Evolutionary conservation across 1,284 basidiomycete species (phyloP).

Genomic region (Phenoliferia sp.): DNA sequence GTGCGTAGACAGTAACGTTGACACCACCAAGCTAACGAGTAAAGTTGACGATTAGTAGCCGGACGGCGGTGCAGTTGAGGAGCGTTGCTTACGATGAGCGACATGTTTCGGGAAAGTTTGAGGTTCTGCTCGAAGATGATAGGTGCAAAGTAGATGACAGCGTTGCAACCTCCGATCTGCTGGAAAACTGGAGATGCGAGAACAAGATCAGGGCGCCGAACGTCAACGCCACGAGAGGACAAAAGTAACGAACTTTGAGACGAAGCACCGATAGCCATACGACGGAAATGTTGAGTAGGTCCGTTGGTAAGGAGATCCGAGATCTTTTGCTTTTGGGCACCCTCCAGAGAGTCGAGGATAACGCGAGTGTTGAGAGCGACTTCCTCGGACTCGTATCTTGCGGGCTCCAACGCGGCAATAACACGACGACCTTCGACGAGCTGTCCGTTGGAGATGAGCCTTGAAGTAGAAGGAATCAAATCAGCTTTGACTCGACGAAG

Average conservation of each 20-base stretch:
- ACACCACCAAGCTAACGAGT: conserved; percentile 46
- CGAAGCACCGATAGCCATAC: conserved; percentile 45
- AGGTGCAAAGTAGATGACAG: conserved; percentile 38
- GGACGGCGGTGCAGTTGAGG: too few species aligned
- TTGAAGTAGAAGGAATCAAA: conserved; percentile 36
- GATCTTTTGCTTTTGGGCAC: conserved; percentile 30
- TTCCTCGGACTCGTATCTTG: conserved; percentile 38
- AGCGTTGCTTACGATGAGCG: conserved; percentile 38
- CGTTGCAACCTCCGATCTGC: conserved; percentile 50
- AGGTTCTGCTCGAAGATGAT: conserved; percentile 46
- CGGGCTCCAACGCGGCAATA: conserved; percentile 44
- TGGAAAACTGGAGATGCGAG: conserved; percentile 43
- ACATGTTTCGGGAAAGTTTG: conserved; percentile 40
- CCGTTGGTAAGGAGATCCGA: conserved; percentile 46
- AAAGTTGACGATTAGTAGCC: too few species aligned
- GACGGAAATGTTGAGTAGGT: conserved; percentile 48
- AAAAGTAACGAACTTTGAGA: conserved; percentile 33
- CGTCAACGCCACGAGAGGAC: not conserved
- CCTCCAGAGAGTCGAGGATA: conserved; percentile 44
- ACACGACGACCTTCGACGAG: conserved; percentile 42
- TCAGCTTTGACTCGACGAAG: not conserved
- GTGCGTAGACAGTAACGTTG: conserved; percentile 49
- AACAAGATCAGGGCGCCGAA: not conserved
- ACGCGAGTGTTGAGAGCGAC: conserved; percentile 41
- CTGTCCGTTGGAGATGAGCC: conserved; percentile 41